Percentiles rank a stretch among this genome's conserved stretches.
Evolutionary conservation across 345 rosid species (phyloP).

Genomic region (Rhizophora mangle): DNA sequence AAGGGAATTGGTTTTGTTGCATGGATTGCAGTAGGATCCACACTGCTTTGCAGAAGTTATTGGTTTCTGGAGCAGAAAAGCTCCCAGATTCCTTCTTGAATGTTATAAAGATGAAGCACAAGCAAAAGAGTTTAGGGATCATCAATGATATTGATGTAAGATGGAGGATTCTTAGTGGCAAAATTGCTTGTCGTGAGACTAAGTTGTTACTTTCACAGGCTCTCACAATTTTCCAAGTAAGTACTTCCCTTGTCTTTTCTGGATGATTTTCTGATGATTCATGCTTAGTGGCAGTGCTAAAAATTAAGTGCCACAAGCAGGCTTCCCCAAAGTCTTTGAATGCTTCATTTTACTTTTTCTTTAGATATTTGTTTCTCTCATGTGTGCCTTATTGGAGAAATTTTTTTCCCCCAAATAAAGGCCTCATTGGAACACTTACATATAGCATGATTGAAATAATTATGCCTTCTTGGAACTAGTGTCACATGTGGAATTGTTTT

Average conservation of each 20-base stretch:
- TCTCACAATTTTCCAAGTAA: constrained; percentile 73
- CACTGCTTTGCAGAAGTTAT: constrained; percentile 49
- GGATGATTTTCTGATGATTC: not conserved
- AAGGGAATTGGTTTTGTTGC: constrained; percentile 88
- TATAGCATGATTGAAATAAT: no score
- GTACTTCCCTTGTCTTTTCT: constrained; percentile 10
- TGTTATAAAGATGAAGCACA: constrained; percentile 47
- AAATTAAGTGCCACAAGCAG: not conserved
- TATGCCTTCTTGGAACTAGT: not conserved
- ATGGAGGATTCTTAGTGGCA: constrained; percentile 81
- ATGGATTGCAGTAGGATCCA: constrained; percentile 52
- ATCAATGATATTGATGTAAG: constrained; percentile 49
- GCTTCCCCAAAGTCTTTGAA: not conserved
- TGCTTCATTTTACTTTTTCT: no score
- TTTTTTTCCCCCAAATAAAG: no score
- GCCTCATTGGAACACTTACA: no score
- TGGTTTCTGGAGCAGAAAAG: constrained; percentile 58
- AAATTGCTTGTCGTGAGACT: constrained; percentile 50
- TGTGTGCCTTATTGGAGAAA: no score
- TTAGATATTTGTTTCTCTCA: no score
- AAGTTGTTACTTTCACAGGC: constrained; percentile 59
- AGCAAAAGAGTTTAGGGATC: constrained; percentile 38
- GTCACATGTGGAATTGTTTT: not conserved
- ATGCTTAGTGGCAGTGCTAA: not conserved
- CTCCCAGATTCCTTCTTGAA: constrained; percentile 52